Evolutionary conservation across 108 stramenopile species (phyloP), one percentile per base, ranked within the genome.

Genomic region (Fistulifera pelliculosa): DNA sequence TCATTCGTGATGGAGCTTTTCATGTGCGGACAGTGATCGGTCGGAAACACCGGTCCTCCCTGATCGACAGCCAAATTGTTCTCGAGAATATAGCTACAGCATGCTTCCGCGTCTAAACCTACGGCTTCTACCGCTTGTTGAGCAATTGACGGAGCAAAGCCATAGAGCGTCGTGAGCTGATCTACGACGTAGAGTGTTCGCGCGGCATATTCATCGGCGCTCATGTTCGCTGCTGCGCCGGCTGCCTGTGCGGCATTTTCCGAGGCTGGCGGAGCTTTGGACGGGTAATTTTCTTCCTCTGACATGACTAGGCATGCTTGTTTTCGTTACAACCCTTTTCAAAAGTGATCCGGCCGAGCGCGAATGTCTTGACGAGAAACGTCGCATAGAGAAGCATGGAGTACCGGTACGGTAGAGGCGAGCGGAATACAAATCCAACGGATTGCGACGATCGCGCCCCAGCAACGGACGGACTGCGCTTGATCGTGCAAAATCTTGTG

Each of bases 1-100:
- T 22, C 22, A 3, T 49, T n/a, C 1, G 49, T 28, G 16, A 71
- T 27, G 1, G 11, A 12, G 0, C 69, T 58, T 8, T n/a, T 16
- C 1, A 89, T 49, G 56, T 85, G 87, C 18, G 87, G 87, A 71
- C 87, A 89, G 60, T 80, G 64, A 40, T 54, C 55, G 28, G 71
- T 78, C 0, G 87, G 87, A 15, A 62, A 40, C 2, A 89, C 66
- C 1, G 87, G 64, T 13, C 87, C 87, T 42, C 87, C 87, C 2
- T 38, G 17, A 68, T 89, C 87, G 14, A 59, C 21, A n/a, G 53
- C 74, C 39, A 63, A 44, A 12, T 64, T 35, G 40, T 66, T 31
- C 53, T 89, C 87, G 15, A 89, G 57, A 53, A 89, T 89, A 52
- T 66, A 89, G 54, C 78, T 80, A 79, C 38, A 49, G 17, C 28